Base-by-base conservation (phyloP, 805 yeast species). In the Pichia phayaonensis region DNA sequence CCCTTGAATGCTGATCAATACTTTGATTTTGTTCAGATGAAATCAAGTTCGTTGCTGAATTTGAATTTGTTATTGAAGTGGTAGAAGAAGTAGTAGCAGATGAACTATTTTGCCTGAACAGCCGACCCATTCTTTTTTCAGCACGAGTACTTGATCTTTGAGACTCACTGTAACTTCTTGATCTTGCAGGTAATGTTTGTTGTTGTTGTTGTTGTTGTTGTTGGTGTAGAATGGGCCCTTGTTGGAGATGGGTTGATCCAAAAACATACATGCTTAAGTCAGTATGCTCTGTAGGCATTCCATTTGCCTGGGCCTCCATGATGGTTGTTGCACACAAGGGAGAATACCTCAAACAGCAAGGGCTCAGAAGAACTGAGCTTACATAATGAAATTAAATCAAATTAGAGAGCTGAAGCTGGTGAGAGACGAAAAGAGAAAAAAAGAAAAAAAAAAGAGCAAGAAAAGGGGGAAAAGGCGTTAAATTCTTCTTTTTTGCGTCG, bases 71-170 rank as follows among this genome's bases (percentile, higher is more conserved):
- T 11, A 45, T 11, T 11, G 40, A 24, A 12, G 46, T 38, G 20
- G 50, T 11, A 36, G 55, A 29, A 15, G 59, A 21, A 18, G 54
- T 44, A 2, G 55, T 31, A 1, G 45, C 47, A 5, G 50, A 24
- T 3, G 53, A 42, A 21, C 49, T 50, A 13, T 61, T 50, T 40
- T 58, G 66, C 46, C 65, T 62, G 50, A 66, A 66, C 16, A 66
- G 49, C 21, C 70, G 54, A 0, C 69, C 70, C 67, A 63, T 65
- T 27, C 70, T 54, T 44, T 65, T 66, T 42, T 66, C 70, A 4
- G 70, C 70, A 36, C 67, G 38, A 5, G 38, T 53, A 10, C 65
- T 59, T 16, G 49, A 43, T 13, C 47, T 56, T 50, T 59, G 63
- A 12, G 66, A 56, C 49, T 64, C 68, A 54, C 65, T 62, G 44